Evolutionary conservation across 2,329 filamentous ascomycete species (phyloP).

Genomic region (Pseudogymnoascus sp.): DNA sequence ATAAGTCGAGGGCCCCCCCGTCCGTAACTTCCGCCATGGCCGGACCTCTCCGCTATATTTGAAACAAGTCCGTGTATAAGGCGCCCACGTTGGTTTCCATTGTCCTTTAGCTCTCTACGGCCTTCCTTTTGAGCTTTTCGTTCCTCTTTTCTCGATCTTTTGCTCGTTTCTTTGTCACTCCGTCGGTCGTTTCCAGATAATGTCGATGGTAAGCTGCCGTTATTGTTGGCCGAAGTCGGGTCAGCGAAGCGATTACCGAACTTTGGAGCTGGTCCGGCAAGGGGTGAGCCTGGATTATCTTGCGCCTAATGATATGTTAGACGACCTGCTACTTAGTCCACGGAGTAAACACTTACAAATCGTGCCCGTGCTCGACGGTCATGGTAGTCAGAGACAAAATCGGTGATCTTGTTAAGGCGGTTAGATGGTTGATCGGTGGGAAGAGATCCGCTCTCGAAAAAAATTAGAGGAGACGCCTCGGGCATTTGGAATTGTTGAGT

Average conservation of each 20-base stretch:
- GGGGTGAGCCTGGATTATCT: not conserved
- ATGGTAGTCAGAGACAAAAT: conserved; percentile 22
- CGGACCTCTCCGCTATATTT: not conserved
- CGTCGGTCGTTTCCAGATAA: not conserved
- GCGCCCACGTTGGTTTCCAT: not conserved
- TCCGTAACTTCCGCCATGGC: not conserved
- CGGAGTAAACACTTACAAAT: conserved; percentile 12
- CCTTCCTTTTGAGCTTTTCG: not conserved
- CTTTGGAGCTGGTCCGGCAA: conserved; percentile 12
- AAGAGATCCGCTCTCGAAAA: conserved; percentile 21
- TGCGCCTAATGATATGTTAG: not conserved
- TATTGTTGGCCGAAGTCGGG: conserved; percentile 44
- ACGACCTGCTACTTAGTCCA: not conserved
- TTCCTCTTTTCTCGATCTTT: not conserved
- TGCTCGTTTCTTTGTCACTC: not conserved
- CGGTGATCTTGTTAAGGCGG: conserved; percentile 9
- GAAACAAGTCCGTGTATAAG: not conserved
- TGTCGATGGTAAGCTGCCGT: conserved; percentile 26
- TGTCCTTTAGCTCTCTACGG: not conserved
- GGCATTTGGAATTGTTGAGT: conserved; percentile 24
- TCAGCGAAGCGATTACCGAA: conserved; percentile 44
- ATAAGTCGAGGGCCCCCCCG: not conserved
- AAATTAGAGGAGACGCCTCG: conserved; percentile 34
- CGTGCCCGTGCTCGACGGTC: conserved; percentile 20
- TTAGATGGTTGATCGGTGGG: not conserved